Conservation (phyloP, 148 eudicot genomes). For the Heliosperma pusillum region DNA sequence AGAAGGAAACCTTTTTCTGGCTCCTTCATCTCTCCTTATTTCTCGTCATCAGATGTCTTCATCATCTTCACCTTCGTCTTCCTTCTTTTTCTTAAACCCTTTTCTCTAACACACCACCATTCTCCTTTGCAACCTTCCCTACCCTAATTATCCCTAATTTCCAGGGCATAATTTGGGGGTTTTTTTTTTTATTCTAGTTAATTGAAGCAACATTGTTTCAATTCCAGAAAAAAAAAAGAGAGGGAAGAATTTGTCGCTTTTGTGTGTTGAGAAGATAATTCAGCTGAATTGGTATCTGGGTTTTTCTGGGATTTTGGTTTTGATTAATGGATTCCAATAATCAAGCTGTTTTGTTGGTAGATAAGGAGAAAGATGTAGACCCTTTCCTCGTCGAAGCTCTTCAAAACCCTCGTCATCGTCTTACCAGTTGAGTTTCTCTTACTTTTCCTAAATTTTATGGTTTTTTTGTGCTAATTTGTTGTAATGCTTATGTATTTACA, state of each 20-base stretch:
- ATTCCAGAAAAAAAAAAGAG: too few species aligned
- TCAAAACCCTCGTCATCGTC: slow-evolving; percentile 93
- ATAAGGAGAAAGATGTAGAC: slow-evolving; percentile 46
- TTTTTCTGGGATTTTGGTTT: slow-evolving; percentile 13
- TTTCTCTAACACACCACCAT: slow-evolving; percentile 3
- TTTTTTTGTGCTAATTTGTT: neutral
- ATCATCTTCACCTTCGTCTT: neutral
- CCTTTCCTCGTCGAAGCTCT: slow-evolving; percentile 89
- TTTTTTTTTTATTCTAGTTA: too few species aligned
- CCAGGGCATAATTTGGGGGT: slow-evolving; percentile 6
- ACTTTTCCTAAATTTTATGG: neutral
- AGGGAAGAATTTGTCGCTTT: too few species aligned
- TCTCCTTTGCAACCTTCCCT: neutral
- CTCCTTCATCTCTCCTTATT: neutral
- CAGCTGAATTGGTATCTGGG: slow-evolving; percentile 10
- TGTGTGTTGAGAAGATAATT: too few species aligned
- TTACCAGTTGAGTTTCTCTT: slow-evolving; percentile 55
- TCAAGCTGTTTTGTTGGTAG: slow-evolving; percentile 23
- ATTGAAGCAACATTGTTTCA: too few species aligned
- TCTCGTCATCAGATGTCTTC: too few species aligned
- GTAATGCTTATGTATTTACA: too few species aligned
- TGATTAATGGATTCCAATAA: slow-evolving; percentile 37
- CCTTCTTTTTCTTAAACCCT: slow-evolving; percentile 41
- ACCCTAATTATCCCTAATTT: slow-evolving; percentile 11
- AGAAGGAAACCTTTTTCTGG: neutral